These are phyloP conservation scores for Allium fistulosum DNA, from an alignment of 106 monocot genomes.

Conservation along the genomic window DNA sequence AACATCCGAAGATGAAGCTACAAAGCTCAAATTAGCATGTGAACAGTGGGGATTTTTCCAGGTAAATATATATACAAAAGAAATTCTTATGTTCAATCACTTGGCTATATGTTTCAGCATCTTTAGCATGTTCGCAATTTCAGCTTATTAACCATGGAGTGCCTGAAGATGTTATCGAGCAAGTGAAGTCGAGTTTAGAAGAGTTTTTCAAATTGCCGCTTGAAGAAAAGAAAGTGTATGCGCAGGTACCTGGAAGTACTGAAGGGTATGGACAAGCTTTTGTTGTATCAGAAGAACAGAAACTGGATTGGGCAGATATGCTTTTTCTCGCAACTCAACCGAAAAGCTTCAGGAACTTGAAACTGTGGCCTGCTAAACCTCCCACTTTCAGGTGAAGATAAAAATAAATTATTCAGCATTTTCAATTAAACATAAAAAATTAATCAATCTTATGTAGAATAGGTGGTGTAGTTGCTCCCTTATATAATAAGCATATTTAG, in stretches of 20 bases:
- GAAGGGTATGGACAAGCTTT: constrained; percentile 47
- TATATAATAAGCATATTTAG: not conserved
- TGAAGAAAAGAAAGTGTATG: constrained; percentile 20
- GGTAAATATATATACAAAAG: not conserved
- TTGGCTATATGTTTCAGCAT: no score
- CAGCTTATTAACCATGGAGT: constrained; percentile 55
- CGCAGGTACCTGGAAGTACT: constrained; percentile 5
- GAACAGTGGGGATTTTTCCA: constrained; percentile 57
- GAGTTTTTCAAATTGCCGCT: constrained; percentile 32
- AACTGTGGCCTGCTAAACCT: constrained; percentile 38
- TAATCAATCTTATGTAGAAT: not conserved
- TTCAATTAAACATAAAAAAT: no score
- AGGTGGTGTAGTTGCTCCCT: not conserved
- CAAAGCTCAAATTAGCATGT: constrained; percentile 37
- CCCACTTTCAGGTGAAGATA: constrained; percentile 27
- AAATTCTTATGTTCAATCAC: no score
- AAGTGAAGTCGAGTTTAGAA: constrained; percentile 14
- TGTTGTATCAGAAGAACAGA: constrained; percentile 31
- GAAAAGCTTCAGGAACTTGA: constrained; percentile 4
- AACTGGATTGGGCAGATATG: constrained; percentile 42
- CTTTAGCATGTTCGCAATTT: not conserved
- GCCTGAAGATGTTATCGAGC: constrained; percentile 11
- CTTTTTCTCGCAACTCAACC: constrained; percentile 20
- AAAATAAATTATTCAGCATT: no score
- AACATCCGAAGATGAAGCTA: constrained; percentile 21